A percentile compares a stretch with the other conserved stretches of the same genome.
Conservation (phyloP, 768 basidiomycete genomes). For the Termitomyces titanicus region DNA sequence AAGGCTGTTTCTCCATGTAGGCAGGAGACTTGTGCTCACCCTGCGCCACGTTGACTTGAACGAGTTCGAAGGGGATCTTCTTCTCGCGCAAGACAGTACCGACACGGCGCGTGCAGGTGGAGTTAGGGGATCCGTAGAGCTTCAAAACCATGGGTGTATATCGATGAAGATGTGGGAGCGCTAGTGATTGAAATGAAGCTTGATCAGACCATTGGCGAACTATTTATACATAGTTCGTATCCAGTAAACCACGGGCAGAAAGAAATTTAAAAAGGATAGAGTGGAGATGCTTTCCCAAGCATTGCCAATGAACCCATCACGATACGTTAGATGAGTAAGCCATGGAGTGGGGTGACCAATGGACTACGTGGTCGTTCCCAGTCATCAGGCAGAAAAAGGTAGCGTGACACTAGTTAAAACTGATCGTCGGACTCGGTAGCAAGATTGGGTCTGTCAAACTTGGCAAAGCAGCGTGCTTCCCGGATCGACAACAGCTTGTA, state of each 20-base stretch:
- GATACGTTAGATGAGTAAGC: neutral
- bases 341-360: neutral
- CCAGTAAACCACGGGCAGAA: too few relatives aligned
- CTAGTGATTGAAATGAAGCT: neutral
- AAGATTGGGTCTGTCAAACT: too few relatives aligned
- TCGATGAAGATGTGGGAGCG: neutral
- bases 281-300: neutral
- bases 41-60: conserved; percentile 38
- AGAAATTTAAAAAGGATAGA: neutral
- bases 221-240: too few relatives aligned
- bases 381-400: too few relatives aligned
- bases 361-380: neutral
- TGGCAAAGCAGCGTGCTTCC: neutral
- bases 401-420: too few relatives aligned
- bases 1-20: conserved; percentile 52
- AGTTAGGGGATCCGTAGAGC: conserved; percentile 32
- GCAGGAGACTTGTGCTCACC: conserved; percentile 44
- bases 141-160: conserved; percentile 36
- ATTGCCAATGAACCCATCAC: neutral
- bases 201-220: neutral
- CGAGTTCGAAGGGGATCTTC: conserved; percentile 50
- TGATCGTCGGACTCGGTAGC: too few relatives aligned
- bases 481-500: neutral
- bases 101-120: conserved; percentile 51
- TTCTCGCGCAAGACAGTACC: conserved; percentile 52